These are phyloP conservation scores for Barnettozyma californica DNA, from an alignment of 805 yeast genomes.

Conservation along the genomic window DNA sequence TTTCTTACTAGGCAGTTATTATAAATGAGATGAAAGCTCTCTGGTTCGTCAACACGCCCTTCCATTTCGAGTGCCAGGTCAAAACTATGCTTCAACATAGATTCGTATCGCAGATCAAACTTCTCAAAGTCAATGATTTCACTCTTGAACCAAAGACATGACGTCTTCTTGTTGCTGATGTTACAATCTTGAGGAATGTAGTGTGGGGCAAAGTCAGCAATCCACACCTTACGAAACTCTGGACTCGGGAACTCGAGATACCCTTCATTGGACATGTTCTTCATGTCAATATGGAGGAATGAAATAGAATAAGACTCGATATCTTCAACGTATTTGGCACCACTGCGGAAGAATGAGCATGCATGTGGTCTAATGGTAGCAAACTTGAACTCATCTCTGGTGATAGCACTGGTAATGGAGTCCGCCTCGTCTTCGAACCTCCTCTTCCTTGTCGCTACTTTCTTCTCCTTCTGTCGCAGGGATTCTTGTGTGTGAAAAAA, in stretches of 20 bases:
- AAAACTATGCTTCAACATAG: slow-evolving; percentile 2
- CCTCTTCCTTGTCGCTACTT: slow-evolving; percentile 7
- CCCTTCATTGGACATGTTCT: slow-evolving; percentile 4
- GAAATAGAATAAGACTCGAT: slow-evolving; percentile 1
- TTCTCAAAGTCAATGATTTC: slow-evolving; percentile 20
- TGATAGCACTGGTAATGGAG: not conserved
- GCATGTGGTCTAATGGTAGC: slow-evolving; percentile 10
- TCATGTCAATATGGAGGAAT: slow-evolving; percentile 7
- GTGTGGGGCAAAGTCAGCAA: not conserved
- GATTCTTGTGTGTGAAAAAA: not conserved
- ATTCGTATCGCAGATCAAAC: slow-evolving; percentile 13
- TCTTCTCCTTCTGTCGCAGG: not conserved
- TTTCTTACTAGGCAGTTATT: slow-evolving; percentile 10
- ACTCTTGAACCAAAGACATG: slow-evolving; percentile 9
- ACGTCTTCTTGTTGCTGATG: not conserved
- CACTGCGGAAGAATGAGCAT: slow-evolving; percentile 17
- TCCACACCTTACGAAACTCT: not conserved
- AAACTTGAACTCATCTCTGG: slow-evolving; percentile 4
- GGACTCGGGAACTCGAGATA: slow-evolving; percentile 2
- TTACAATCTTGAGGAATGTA: not conserved
- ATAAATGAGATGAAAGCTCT: slow-evolving; percentile 7
- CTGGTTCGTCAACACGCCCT: not conserved
- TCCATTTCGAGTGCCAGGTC: not conserved
- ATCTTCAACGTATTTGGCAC: slow-evolving; percentile 10
- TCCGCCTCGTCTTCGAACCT: not conserved